phyloP scores from a whole-genome alignment of 352 stramenopile species.

The Phytophthora cajani region DNA sequence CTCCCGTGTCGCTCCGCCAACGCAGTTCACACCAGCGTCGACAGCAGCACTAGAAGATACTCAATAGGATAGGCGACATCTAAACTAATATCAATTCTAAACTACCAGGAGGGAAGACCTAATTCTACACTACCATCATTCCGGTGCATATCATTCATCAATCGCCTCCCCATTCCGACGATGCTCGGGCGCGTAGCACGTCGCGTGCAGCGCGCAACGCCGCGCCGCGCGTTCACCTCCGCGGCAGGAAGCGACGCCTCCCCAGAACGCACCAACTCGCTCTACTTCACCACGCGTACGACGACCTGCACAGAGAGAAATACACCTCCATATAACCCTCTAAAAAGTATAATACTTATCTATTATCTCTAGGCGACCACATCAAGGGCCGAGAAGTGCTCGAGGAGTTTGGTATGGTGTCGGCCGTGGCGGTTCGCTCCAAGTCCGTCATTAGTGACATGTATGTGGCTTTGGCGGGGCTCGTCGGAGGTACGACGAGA shows the following conservation, averaged over 20 bases:
- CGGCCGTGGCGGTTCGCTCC: slow-evolving; percentile 75
- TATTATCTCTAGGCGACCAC: slow-evolving; percentile 49
- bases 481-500: slow-evolving; percentile 58
- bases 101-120: slow-evolving; percentile 11
- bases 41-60: slow-evolving; percentile 5
- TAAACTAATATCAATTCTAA: slow-evolving; percentile 11
- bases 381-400: slow-evolving; percentile 75
- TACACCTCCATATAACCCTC: not conserved
- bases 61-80: slow-evolving; percentile 29
- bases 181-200: slow-evolving; percentile 30
- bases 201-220: slow-evolving; percentile 16
- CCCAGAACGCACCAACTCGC: slow-evolving; percentile 20
- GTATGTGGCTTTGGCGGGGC: slow-evolving; percentile 73
- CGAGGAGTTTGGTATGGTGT: slow-evolving; percentile 81
- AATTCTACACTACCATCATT: slow-evolving; percentile 19
- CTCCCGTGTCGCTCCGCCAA: slow-evolving; percentile 5
- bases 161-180: slow-evolving; percentile 16
- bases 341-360: slow-evolving; percentile 7
- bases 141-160: slow-evolving; percentile 6
- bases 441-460: slow-evolving; percentile 87
- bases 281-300: slow-evolving; percentile 82
- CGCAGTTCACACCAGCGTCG: slow-evolving; percentile 16
- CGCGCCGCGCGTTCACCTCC: slow-evolving; percentile 19
- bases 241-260: not conserved
- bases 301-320: not conserved